phyloP scores from a whole-genome alignment of 148 eudicot genomes.

The Silene uniflora region DNA sequence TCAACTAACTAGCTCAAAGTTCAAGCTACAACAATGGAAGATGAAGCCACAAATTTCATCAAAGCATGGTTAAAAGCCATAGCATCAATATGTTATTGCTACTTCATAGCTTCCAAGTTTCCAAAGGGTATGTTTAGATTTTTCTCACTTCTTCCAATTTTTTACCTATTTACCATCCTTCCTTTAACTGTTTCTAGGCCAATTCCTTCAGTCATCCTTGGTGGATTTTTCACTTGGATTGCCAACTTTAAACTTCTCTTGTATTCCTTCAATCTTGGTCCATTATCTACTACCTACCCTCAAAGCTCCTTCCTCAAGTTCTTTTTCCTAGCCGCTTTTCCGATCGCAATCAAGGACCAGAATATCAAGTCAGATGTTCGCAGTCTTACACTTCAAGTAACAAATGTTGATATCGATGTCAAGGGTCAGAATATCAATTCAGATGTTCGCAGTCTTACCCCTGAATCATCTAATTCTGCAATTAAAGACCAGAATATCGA shows the following conservation, averaged over 20 bases:
- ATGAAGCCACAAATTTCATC: slow-evolving; percentile 32
- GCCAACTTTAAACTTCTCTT: slow-evolving; percentile 34
- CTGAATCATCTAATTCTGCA: not conserved
- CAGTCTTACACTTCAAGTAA: not conserved
- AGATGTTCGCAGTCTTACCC: not conserved
- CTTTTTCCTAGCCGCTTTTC: slow-evolving; percentile 44
- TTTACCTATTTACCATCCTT: slow-evolving; percentile 50
- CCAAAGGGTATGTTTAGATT: slow-evolving; percentile 45
- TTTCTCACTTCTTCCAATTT: slow-evolving; percentile 51
- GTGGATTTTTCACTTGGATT: slow-evolving; percentile 77
- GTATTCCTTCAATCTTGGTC: slow-evolving; percentile 28
- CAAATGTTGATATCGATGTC: slow-evolving; percentile 21
- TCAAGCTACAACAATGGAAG: slow-evolving; percentile 18
- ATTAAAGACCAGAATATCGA: not conserved
- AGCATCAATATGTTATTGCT: slow-evolving; percentile 41
- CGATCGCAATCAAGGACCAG: slow-evolving; percentile 31
- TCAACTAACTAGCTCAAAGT: not conserved
- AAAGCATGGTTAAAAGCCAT: slow-evolving; percentile 28
- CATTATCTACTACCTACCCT: slow-evolving; percentile 18
- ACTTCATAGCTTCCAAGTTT: slow-evolving; percentile 44
- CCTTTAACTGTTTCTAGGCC: slow-evolving; percentile 47
- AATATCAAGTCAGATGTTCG: not conserved
- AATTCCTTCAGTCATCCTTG: slow-evolving; percentile 32
- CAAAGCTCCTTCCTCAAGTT: slow-evolving; percentile 27
- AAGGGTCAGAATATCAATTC: not conserved